A percentile compares a stretch with the other conserved stretches of the same genome.
Evolutionary conservation across 2,329 filamentous ascomycete genomes (phyloP).

Genomic region (Colletotrichum sp.): DNA sequence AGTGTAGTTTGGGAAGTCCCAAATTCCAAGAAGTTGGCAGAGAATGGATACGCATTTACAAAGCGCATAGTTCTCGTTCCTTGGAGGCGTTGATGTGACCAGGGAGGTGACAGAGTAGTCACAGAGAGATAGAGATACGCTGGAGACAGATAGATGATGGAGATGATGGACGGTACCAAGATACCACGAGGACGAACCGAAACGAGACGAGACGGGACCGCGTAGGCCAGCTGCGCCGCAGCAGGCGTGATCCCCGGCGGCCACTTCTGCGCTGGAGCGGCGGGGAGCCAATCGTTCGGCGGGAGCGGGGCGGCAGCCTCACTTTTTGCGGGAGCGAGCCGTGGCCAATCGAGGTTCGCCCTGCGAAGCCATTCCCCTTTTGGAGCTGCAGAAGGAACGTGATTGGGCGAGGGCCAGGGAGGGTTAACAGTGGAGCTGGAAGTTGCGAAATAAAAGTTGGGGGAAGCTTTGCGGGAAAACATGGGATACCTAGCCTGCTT

Average conservation of each 20-base stretch:
- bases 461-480: background rate
- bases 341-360: constrained; percentile 14
- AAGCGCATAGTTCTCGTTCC: background rate
- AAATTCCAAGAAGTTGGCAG: background rate
- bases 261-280: background rate
- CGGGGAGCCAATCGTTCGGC: constrained; percentile 5
- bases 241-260: background rate
- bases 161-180: background rate
- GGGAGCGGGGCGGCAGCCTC: constrained; percentile 19
- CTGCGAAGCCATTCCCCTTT: background rate
- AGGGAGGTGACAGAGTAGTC: background rate
- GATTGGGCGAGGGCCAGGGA: background rate
- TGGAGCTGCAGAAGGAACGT: background rate
- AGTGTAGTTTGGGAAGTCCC: background rate
- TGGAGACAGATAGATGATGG: background rate
- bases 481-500: background rate
- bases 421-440: background rate
- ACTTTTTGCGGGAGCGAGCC: constrained; percentile 16
- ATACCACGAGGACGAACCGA: background rate
- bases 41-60: background rate
- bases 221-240: background rate
- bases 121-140: background rate
- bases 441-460: background rate
- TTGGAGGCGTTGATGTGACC: background rate
- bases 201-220: background rate